Percentiles rank a stretch among this genome's conserved stretches.
phyloP scores from a whole-genome alignment of 352 stramenopile species.

The Pythium phragmiticola region DNA sequence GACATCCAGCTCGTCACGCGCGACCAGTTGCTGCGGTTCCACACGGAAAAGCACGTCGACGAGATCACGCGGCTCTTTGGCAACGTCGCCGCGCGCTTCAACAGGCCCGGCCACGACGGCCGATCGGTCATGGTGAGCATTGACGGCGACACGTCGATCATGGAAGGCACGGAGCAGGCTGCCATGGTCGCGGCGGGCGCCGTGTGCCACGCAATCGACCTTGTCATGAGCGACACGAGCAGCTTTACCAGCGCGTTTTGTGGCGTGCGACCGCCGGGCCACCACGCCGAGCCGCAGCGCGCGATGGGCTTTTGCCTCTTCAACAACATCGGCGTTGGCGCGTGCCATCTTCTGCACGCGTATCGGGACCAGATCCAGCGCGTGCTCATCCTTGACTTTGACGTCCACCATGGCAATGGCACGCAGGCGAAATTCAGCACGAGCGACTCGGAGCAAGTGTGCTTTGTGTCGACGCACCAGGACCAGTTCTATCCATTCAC shows the following conservation, averaged over 20 bases:
- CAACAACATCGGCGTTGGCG: conserved; percentile 87
- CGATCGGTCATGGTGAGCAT: conserved; percentile 21
- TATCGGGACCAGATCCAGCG: conserved; percentile 43
- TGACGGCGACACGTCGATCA: conserved; percentile 40
- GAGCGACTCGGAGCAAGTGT: conserved; percentile 53
- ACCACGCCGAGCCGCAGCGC: conserved; percentile 70
- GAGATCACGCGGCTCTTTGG: conserved; percentile 27
- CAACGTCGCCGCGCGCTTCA: conserved; percentile 2
- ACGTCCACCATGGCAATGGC: conserved; percentile 91
- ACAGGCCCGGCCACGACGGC: conserved; percentile 3
- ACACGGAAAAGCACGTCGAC: conserved; percentile 34
- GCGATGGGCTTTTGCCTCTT: conserved; percentile 87
- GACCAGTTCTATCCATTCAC: conserved; percentile 73
- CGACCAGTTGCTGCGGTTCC: conserved; percentile 37
- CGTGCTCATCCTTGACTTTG: conserved; percentile 86
- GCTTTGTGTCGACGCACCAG: conserved; percentile 40
- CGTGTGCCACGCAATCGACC: conserved; percentile 42
- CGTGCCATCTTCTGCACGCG: conserved; percentile 41
- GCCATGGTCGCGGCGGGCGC: conserved; percentile 35
- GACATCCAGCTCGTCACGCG: conserved; percentile 25
- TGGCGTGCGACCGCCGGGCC: conserved; percentile 72
- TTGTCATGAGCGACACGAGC: conserved; percentile 33
- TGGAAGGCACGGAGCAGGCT: conserved; percentile 30
- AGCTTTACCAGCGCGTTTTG: conserved; percentile 44
- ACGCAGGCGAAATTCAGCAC: conserved; percentile 74